Conservation (phyloP, 2,329 filamentous ascomycete genomes). For the Penicillium sp. region DNA sequence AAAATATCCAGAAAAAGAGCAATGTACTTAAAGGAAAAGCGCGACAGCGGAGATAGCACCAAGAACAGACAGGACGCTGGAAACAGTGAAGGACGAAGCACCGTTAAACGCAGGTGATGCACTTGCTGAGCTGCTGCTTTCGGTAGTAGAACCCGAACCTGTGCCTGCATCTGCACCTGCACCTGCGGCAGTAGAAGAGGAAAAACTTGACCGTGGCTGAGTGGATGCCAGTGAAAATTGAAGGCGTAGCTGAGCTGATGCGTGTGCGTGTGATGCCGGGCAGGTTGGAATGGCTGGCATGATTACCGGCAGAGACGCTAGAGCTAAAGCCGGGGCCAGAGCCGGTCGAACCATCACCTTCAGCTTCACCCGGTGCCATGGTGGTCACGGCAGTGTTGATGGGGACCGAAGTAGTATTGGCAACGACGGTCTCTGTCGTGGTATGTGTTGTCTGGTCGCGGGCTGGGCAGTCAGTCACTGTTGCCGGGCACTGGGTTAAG, state of each 20-base stretch:
- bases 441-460: constrained; percentile 12
- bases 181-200: not conserved
- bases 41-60: not conserved
- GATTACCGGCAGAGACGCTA: not conserved
- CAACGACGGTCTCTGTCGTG: constrained; percentile 20
- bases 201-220: not conserved
- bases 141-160: not conserved
- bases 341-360: not conserved
- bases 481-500: constrained; percentile 15
- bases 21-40: not conserved
- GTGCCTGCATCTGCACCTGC: not conserved
- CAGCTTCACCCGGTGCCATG: not conserved
- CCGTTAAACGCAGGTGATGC: not conserved
- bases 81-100: not conserved
- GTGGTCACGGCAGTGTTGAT: not conserved
- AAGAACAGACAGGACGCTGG: not conserved
- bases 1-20: not conserved
- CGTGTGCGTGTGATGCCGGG: not conserved
- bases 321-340: not conserved
- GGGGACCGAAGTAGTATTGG: constrained; percentile 11
- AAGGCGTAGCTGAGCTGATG: not conserved
- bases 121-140: not conserved
- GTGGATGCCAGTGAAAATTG: not conserved
- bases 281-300: not conserved
- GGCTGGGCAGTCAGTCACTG: constrained; percentile 16